Evolutionary conservation across 176 grass and related monocot species (phyloP).

Genomic region (Paspalum vaginatum): DNA sequence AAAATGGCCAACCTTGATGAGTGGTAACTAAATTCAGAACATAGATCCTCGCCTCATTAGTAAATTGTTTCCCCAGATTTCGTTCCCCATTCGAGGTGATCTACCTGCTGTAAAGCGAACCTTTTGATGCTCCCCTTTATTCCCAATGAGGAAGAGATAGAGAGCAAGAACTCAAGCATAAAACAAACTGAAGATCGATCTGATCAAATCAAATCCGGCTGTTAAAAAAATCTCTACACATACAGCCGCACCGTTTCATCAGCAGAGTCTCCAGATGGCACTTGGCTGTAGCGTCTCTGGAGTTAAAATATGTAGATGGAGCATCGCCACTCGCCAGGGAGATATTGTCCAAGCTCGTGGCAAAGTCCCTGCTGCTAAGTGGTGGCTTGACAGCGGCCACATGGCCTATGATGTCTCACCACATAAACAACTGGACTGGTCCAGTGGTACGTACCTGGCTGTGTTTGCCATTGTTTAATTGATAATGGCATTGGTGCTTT

Average conservation of each 20-base stretch:
- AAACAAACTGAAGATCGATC: slow-evolving; percentile 52
- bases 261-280: slow-evolving; percentile 30
- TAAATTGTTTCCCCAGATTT: slow-evolving; percentile 25
- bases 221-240: slow-evolving; percentile 28
- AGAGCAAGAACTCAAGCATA: slow-evolving; percentile 43
- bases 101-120: slow-evolving; percentile 45
- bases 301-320: slow-evolving; percentile 42
- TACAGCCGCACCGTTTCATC: background rate
- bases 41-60: slow-evolving; percentile 29
- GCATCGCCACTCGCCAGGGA: slow-evolving; percentile 48
- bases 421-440: slow-evolving; percentile 38
- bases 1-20: background rate
- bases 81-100: slow-evolving; percentile 42
- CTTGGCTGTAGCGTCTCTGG: background rate
- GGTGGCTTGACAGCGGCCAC: slow-evolving; percentile 50
- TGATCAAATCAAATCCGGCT: slow-evolving; percentile 41
- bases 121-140: slow-evolving; percentile 43
- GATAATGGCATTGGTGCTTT: slow-evolving; percentile 31
- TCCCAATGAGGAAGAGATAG: slow-evolving; percentile 36
- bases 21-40: background rate
- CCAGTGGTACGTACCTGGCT: background rate
- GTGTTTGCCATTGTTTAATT: slow-evolving; percentile 39
- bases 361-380: slow-evolving; percentile 29
- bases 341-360: slow-evolving; percentile 32
- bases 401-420: slow-evolving; percentile 34